Base-by-base conservation (phyloP, 768 basidiomycete genomes). In the Boletus coccyginus region DNA sequence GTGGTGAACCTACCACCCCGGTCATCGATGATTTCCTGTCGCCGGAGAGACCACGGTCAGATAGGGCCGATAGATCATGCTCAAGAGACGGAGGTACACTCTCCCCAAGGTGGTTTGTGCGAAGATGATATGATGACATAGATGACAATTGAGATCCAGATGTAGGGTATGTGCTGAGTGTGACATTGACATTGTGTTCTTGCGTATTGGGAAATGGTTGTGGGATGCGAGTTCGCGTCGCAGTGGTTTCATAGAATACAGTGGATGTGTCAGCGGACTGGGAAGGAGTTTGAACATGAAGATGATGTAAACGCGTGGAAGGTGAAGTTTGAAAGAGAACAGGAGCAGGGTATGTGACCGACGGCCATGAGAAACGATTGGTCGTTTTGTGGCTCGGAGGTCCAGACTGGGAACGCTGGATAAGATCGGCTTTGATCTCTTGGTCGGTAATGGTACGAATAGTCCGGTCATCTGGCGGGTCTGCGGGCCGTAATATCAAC, bases 201-300 rank as follows among this genome's bases (percentile, higher is more conserved):
- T 62, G 66, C 13, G 46, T 48, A 50, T 53, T 57, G 35, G 52
- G 42, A 49, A 59, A 56, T 52, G 57, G 53, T 45, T 61, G 70
- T 21, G 64, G 40, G 41, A 66, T 52, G 55, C 59, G 70, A 50
- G 66, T 64, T 54, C 63, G 74, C 53, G 78, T 65, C 61, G 70
- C 68, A 32, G 70, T 76, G 31, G 85, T 86, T 74, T 87, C 82
- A 68, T 86, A 87, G 74, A 76, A 87, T 80, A 87, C 83, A 81
- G 81, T 85, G 60, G 79, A 74, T 62, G 78, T 64, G 66, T 80
- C 80, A 55, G 74, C 63, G 32, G 48, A 21, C 41, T 53, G 66
- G 67, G 69, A 53, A 70, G 65, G 69, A 48, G 51, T 62, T 72
- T 65, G 71, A 47, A 62, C 61, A 52, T 62, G 66, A 49, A 58